Evolutionary conservation across 2,329 filamentous ascomycete genomes (phyloP).

Genomic region (Fusarium nematophilum): DNA sequence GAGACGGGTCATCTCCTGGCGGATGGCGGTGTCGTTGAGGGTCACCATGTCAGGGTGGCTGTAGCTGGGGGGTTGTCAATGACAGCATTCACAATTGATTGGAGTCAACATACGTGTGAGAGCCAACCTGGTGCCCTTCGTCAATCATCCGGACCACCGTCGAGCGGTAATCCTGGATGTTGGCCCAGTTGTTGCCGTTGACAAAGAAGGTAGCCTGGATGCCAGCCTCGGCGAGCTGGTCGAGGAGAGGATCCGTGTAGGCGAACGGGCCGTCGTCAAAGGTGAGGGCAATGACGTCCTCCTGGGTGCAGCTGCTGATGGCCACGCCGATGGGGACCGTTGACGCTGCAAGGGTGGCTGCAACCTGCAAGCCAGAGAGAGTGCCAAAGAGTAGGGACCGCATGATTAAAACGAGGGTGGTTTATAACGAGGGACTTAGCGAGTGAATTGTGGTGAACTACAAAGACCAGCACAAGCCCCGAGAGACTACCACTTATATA

Average conservation of each 20-base stretch:
- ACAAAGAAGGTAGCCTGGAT: conserved; percentile 47
- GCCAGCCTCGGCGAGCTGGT: conserved; percentile 38
- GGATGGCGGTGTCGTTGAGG: conserved; percentile 38
- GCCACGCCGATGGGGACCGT: conserved; percentile 21
- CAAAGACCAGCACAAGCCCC: no score
- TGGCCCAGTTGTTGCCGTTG: conserved; percentile 39
- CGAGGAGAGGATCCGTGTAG: conserved; percentile 51
- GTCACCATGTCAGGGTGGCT: conserved; percentile 49
- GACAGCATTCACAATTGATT: conserved; percentile 32
- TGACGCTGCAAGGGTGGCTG: not conserved
- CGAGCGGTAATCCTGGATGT: conserved; percentile 35
- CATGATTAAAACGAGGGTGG: no score
- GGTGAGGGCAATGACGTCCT: conserved; percentile 49
- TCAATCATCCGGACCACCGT: conserved; percentile 54
- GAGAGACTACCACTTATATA: no score
- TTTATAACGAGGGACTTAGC: no score
- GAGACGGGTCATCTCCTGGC: conserved; percentile 37
- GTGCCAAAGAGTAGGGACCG: not conserved
- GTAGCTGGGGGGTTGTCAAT: conserved; percentile 7
- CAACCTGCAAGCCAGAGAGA: not conserved
- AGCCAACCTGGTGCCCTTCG: conserved; percentile 66
- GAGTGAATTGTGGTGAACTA: no score
- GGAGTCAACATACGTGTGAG: conserved; percentile 52
- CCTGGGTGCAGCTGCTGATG: conserved; percentile 40
- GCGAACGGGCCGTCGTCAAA: conserved; percentile 54